These are phyloP conservation scores for Suillus sp. DNA, from an alignment of 768 basidiomycete genomes.

Conservation along the genomic window DNA sequence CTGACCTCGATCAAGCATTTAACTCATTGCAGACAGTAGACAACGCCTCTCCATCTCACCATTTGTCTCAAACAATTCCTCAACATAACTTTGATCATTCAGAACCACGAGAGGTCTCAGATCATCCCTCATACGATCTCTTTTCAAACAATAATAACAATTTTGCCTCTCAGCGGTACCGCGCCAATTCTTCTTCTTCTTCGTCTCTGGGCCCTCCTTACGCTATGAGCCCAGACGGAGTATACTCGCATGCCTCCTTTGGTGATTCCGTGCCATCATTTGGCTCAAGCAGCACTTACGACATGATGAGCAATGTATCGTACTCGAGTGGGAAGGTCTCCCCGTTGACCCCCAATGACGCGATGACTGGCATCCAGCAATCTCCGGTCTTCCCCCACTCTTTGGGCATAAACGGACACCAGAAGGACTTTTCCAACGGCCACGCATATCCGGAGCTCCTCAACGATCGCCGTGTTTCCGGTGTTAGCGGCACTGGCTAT, in stretches of 20 bases:
- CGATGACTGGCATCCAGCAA: constrained; percentile 58
- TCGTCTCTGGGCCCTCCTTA: constrained; percentile 65
- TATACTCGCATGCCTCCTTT: constrained; percentile 64
- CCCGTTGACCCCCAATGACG: constrained; percentile 70
- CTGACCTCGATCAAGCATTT: constrained; percentile 61
- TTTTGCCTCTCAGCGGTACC: constrained; percentile 63
- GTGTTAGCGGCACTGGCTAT: constrained; percentile 47
- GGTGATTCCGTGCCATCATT: constrained; percentile 62
- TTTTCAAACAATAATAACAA: constrained; percentile 53
- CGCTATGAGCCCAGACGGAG: constrained; percentile 52
- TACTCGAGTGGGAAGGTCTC: constrained; percentile 74
- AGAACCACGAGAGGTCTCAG: constrained; percentile 53
- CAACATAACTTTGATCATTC: constrained; percentile 49
- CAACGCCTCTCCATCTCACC: constrained; percentile 40
- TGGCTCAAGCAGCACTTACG: constrained; percentile 58
- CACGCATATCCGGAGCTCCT: constrained; percentile 60
- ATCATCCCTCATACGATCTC: constrained; percentile 65
- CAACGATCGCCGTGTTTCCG: constrained; percentile 59
- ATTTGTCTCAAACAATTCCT: constrained; percentile 36
- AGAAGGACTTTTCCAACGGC: constrained; percentile 58
- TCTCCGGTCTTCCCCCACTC: constrained; percentile 51
- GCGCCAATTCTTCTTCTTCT: constrained; percentile 70
- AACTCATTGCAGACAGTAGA: constrained; percentile 47
- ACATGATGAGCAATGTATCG: constrained; percentile 64
- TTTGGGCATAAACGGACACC: constrained; percentile 36